Conservation (phyloP, 768 basidiomycete genomes). For the Amanita pallidorosea region DNA sequence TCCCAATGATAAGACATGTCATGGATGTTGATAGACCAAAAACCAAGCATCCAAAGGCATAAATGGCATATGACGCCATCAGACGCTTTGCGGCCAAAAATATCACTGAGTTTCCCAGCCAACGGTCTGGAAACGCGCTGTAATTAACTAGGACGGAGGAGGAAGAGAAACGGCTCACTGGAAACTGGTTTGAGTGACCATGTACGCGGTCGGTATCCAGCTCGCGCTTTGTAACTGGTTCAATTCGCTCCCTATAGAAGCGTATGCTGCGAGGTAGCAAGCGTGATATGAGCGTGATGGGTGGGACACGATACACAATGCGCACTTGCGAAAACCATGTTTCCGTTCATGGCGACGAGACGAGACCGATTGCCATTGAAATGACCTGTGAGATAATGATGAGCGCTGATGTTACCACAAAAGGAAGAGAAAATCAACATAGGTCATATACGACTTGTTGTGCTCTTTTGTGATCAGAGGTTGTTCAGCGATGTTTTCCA, state of each 20-base stretch:
- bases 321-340: slow-evolving; percentile 37
- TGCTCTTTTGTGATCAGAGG: not conserved
- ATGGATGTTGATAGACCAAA: slow-evolving; percentile 46
- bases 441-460: not conserved
- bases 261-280: slow-evolving; percentile 27
- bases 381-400: slow-evolving; percentile 19
- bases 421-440: not conserved
- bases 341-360: slow-evolving; percentile 42
- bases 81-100: slow-evolving; percentile 53
- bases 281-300: not conserved
- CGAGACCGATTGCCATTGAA: slow-evolving; percentile 38
- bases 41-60: slow-evolving; percentile 40
- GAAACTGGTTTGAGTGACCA: slow-evolving; percentile 50
- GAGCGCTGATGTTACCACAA: slow-evolving; percentile 1
- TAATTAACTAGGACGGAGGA: not conserved
- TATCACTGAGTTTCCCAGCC: slow-evolving; percentile 57
- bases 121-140: slow-evolving; percentile 31
- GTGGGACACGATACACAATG: not conserved
- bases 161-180: slow-evolving; percentile 28
- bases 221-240: slow-evolving; percentile 54
- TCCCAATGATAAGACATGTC: slow-evolving; percentile 39
- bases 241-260: slow-evolving; percentile 47
- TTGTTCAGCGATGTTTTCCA: not conserved
- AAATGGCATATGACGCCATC: slow-evolving; percentile 41
- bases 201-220: slow-evolving; percentile 57